Base-by-base conservation (phyloP, 257 asterid genomes). In the Henckelia pumila region DNA sequence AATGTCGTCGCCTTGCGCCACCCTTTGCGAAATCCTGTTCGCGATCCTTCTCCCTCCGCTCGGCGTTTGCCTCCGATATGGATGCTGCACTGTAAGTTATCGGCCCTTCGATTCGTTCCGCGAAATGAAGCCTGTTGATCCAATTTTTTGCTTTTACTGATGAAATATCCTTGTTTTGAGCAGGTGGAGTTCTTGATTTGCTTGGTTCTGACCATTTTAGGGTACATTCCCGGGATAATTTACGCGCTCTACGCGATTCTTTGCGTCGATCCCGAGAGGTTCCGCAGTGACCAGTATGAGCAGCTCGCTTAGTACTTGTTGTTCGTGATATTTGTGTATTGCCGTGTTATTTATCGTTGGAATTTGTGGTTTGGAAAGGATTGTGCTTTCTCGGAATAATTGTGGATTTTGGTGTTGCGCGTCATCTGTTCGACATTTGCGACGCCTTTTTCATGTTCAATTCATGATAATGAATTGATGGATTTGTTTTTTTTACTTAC, bases 1-100 rank as follows among this genome's bases (percentile, higher is more conserved):
- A 59, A 14, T 30, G 83, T 72, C 70, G 5, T 75, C 83, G 13
- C 63, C 74, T 53, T 68, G 77, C 50, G 83, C 44, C 44, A 72
- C 69, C 66, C 71, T 78, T 40, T 79, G 83, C 50, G 83, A 79
- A 62, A 64, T 79, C 59, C 6, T 82, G 22, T 78, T 82, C 29
- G 81, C 87, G 35, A 71, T 82, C 64, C 71, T 82, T 4, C 61
- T 82, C 29, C 87, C 87, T 10, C 87, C 87, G 56, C 72, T 82
- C 33, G 87, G 84, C 28, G 82, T 82, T 66, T 82, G 83, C 66
- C 73, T 82, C 79, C 64, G 84, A 20, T 77, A 82, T 23, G 84
- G 87, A 37, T 82, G 85, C 70, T 80, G 85, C 80, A 66, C 77
- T 40, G 83, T 78, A 70, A 40, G 81, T 28, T 10, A 21, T 47